Percentiles rank a stretch among this genome's conserved stretches.
phyloP scores from a whole-genome alignment of 23 red algal species.

The Gracilaria domingensis region DNA sequence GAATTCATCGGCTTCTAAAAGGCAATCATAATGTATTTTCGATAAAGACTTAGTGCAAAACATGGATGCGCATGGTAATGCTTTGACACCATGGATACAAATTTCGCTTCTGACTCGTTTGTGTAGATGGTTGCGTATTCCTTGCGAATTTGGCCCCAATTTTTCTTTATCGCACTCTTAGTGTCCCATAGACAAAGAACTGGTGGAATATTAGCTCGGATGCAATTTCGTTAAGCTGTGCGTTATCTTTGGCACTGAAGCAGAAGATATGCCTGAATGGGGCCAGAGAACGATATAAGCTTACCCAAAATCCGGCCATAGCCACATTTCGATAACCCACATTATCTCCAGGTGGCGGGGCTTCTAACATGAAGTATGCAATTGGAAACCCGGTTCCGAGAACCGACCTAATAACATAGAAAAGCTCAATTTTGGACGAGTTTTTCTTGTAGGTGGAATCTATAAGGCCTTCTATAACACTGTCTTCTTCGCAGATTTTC shows the following conservation, averaged over 20 bases:
- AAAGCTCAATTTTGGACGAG: not conserved
- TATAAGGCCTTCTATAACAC: not conserved
- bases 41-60: no score
- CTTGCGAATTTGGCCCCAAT: no score
- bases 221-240: not conserved
- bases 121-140: no score
- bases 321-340: no score
- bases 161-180: not conserved
- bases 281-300: no score
- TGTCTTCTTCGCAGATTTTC: no score
- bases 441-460: constrained; percentile 25
- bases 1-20: no score
- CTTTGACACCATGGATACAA: no score
- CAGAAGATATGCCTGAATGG: not conserved
- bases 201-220: not conserved
- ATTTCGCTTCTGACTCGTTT: not conserved
- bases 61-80: no score
- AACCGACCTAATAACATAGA: not conserved
- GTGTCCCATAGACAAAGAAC: not conserved
- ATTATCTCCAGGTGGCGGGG: not conserved
- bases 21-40: no score
- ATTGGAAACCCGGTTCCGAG: constrained; percentile 1
- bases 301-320: no score
- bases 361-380: not conserved
- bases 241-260: not conserved